These are phyloP conservation scores for Hondaea fermentalgiana DNA, from an alignment of 108 stramenopile species.

Conservation along the genomic window DNA sequence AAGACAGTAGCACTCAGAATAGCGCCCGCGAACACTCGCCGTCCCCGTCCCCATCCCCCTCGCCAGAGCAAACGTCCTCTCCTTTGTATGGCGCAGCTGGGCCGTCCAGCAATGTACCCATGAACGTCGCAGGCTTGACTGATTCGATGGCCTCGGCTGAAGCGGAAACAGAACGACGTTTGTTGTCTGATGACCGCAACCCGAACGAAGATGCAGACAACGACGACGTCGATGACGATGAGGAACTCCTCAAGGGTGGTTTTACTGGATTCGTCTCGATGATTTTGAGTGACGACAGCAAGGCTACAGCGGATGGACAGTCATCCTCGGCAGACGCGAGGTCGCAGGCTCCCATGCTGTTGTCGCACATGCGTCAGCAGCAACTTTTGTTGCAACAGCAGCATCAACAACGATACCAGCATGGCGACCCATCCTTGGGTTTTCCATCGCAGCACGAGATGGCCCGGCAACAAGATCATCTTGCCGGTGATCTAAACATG, in stretches of 20 bases:
- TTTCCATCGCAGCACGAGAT: no score
- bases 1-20: not conserved
- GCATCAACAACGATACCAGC: not conserved
- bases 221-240: not conserved
- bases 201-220: no score
- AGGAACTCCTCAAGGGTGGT: not conserved
- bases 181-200: no score
- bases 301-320: not conserved
- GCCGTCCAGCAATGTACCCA: not conserved
- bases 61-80: no score
- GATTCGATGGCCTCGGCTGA: not conserved
- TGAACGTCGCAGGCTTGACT: not conserved
- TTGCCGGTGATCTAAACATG: no score
- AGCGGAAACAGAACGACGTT: no score
- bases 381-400: not conserved
- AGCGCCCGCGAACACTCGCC: not conserved
- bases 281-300: conserved; percentile 1
- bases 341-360: not conserved
- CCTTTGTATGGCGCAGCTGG: not conserved
- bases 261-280: not conserved
- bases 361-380: conserved; percentile 1
- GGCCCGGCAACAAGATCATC: no score
- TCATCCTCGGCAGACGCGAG: no score
- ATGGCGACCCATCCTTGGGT: no score
- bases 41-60: no score